Evolutionary conservation across 2,329 filamentous ascomycete genomes (phyloP).

Genomic region (Magnaporthiopsis poae): DNA sequence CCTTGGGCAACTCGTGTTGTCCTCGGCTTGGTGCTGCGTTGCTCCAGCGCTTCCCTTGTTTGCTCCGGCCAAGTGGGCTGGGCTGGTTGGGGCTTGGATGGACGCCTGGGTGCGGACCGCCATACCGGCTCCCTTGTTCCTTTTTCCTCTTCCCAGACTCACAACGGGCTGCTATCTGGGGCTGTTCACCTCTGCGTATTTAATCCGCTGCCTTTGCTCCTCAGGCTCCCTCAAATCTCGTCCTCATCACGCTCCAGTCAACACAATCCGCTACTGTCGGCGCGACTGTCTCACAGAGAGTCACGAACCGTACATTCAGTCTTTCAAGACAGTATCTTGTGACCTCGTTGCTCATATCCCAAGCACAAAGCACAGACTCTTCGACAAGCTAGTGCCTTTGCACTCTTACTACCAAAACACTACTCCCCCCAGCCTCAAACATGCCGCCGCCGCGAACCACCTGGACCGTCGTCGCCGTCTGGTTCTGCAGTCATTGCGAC

Average conservation of each 20-base stretch:
- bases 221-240: not conserved
- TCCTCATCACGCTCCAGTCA: not conserved
- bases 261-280: not conserved
- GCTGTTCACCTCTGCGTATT: not conserved
- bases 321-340: not conserved
- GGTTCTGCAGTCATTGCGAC: slow-evolving; percentile 1
- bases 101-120: not conserved
- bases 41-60: not conserved
- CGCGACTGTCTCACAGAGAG: not conserved
- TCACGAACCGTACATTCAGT: not conserved
- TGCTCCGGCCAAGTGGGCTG: not conserved
- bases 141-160: not conserved
- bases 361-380: not conserved
- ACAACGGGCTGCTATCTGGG: not conserved
- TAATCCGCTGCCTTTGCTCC: not conserved
- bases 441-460: not conserved
- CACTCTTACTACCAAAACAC: not conserved
- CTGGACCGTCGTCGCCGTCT: not conserved
- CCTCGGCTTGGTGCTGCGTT: not conserved
- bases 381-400: not conserved
- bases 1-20: not conserved
- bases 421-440: not conserved
- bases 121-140: not conserved
- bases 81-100: not conserved
- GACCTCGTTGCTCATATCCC: not conserved